Evolutionary conservation across 345 rosid genomes (phyloP).

Genomic region (Reutealis trisperma): DNA sequence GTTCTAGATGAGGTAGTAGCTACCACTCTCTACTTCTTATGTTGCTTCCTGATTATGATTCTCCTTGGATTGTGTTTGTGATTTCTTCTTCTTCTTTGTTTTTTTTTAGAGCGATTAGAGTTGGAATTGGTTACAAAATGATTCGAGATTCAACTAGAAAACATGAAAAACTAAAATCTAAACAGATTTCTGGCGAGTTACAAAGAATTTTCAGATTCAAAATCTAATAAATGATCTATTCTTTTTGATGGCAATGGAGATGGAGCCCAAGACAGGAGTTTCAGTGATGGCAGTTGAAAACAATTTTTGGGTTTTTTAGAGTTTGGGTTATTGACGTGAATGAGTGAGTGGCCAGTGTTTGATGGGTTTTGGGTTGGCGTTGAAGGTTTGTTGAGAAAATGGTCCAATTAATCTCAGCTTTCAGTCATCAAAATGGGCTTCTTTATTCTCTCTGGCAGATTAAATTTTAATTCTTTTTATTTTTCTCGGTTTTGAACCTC

Average conservation of each 20-base stretch:
- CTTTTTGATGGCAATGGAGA: no score
- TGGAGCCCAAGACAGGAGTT: no score
- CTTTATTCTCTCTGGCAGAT: background rate
- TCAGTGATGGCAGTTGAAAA: background rate
- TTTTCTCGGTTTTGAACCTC: background rate
- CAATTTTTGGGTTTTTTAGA: background rate
- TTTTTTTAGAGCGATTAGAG: no score
- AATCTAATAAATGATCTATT: no score
- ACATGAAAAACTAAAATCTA: no score
- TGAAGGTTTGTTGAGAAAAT: slow-evolving; percentile 28
- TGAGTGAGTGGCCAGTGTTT: slow-evolving; percentile 4
- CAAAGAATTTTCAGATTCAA: no score
- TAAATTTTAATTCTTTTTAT: background rate
- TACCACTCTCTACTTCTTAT: slow-evolving; percentile 48
- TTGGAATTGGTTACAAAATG: no score
- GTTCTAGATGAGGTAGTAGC: slow-evolving; percentile 13
- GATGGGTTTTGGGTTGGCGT: background rate
- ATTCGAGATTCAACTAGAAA: slow-evolving; percentile 10
- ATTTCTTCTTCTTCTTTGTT: slow-evolving; percentile 51
- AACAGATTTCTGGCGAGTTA: no score
- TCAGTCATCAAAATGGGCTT: slow-evolving; percentile 1
- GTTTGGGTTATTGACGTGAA: background rate
- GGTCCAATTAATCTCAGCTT: background rate
- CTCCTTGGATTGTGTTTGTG: slow-evolving; percentile 23
- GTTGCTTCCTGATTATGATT: slow-evolving; percentile 42